Conservation (phyloP, 2,329 filamentous ascomycete species). For the Chrysoporthe cubensis region DNA sequence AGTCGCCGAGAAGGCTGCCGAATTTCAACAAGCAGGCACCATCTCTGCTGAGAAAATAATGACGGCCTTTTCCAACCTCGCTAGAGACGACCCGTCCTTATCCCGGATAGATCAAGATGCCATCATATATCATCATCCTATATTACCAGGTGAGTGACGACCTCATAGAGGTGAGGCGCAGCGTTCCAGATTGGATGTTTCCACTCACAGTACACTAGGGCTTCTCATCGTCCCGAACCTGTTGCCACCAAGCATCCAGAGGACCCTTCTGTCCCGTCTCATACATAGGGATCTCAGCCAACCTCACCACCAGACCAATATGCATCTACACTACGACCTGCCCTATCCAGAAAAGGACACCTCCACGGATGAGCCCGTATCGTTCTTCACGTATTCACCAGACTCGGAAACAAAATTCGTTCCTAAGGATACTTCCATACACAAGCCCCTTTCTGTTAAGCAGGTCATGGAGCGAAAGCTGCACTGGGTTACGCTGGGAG, state of each 20-base stretch:
- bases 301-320: conserved; percentile 79
- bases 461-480: conserved; percentile 79
- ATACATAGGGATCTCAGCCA: conserved; percentile 69
- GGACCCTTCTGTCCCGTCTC: conserved; percentile 70
- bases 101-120: conserved; percentile 42
- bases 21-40: conserved; percentile 50
- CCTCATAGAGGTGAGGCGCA: neutral
- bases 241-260: conserved; percentile 71
- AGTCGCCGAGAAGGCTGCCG: conserved; percentile 41
- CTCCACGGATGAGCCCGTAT: conserved; percentile 34
- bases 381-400: conserved; percentile 59
- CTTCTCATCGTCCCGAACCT: conserved; percentile 78
- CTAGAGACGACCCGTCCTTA: conserved; percentile 38
- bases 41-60: conserved; percentile 49
- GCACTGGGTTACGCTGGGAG: conserved; percentile 92
- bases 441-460: conserved; percentile 71
- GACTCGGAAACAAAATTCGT: conserved; percentile 57
- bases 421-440: conserved; percentile 74
- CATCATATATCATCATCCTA: conserved; percentile 64
- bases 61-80: conserved; percentile 49
- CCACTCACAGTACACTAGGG: conserved; percentile 53
- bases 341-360: conserved; percentile 34
- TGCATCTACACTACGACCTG: conserved; percentile 50
- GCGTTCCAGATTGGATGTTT: neutral
- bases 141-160: conserved; percentile 66